Percentiles rank a stretch among this genome's conserved stretches.
Conservation (phyloP, 495 filamentous ascomycete species). For the Aspergillus panamensis region DNA sequence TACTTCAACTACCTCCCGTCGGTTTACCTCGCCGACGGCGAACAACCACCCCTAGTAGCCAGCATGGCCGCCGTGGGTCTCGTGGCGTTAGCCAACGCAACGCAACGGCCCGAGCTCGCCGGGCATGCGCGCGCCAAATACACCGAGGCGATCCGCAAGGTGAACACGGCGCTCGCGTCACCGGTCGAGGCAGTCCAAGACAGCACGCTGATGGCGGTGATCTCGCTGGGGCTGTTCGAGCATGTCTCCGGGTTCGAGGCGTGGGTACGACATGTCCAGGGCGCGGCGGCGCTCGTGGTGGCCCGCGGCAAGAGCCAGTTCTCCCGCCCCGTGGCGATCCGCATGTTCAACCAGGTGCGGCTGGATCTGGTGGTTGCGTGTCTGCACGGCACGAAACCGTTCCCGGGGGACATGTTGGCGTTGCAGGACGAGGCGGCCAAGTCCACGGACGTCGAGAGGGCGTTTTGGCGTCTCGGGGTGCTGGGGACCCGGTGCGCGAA, state of each 20-base stretch:
- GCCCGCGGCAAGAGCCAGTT: constrained; percentile 52
- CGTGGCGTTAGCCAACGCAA: constrained; percentile 36
- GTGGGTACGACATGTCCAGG: constrained; percentile 54
- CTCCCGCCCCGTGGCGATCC: constrained; percentile 37
- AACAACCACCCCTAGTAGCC: constrained; percentile 32
- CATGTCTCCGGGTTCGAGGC: constrained; percentile 42
- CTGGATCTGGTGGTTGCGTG: constrained; percentile 28
- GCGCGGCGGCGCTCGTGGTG: constrained; percentile 48
- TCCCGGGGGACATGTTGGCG: constrained; percentile 24
- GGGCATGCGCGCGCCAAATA: constrained; percentile 39
- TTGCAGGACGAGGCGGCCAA: constrained; percentile 29
- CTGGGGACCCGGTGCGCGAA: constrained; percentile 22
- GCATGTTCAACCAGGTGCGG: constrained; percentile 55
- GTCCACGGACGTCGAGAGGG: constrained; percentile 17
- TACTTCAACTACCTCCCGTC: constrained; percentile 33
- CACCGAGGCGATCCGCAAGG: constrained; percentile 34
- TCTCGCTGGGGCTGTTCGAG: constrained; percentile 58
- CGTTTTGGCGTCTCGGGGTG: constrained; percentile 25
- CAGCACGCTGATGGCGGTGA: constrained; percentile 55
- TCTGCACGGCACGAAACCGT: constrained; percentile 19
- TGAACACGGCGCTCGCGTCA: constrained; percentile 49
- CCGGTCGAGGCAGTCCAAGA: constrained; percentile 54
- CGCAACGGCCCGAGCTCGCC: constrained; percentile 31
- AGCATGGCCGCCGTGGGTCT: constrained; percentile 47
- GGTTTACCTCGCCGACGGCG: constrained; percentile 24